These are phyloP conservation scores for Pseudogymnoascus sp. DNA, from an alignment of 2,329 filamentous ascomycete genomes.

Conservation along the genomic window DNA sequence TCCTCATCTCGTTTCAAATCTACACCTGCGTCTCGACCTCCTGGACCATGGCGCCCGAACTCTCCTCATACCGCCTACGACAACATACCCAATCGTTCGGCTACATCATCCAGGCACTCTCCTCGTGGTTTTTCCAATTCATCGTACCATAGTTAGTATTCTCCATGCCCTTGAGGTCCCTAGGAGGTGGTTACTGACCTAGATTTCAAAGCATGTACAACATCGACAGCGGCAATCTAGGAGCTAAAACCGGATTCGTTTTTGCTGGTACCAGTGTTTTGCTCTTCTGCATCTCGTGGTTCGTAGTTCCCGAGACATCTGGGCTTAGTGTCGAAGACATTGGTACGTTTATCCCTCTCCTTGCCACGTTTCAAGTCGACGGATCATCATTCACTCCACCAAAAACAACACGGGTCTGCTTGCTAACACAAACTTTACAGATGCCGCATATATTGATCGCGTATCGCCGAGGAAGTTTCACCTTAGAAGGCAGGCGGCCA, in stretches of 20 bases:
- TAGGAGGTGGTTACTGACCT: not conserved
- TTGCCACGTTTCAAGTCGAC: not conserved
- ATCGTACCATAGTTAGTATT: slow-evolving; percentile 22
- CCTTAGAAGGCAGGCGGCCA: not conserved
- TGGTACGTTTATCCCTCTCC: slow-evolving; percentile 27
- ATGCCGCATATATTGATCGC: not conserved
- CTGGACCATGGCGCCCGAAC: slow-evolving; percentile 19
- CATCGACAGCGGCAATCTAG: slow-evolving; percentile 31
- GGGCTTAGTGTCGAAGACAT: slow-evolving; percentile 41
- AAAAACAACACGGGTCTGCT: not conserved
- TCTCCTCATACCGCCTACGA: slow-evolving; percentile 19
- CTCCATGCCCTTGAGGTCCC: slow-evolving; percentile 25
- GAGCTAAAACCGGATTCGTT: slow-evolving; percentile 37
- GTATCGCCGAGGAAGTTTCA: not conserved
- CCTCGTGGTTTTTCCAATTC: slow-evolving; percentile 27
- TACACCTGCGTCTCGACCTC: slow-evolving; percentile 14
- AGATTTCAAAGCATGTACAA: slow-evolving; percentile 34
- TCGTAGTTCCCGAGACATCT: slow-evolving; percentile 47
- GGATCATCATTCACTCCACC: not conserved
- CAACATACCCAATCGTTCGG: slow-evolving; percentile 19
- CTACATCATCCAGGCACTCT: slow-evolving; percentile 18
- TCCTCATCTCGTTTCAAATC: slow-evolving; percentile 21
- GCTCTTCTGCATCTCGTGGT: slow-evolving; percentile 34
- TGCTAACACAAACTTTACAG: not conserved
- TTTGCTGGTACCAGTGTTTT: slow-evolving; percentile 33